A percentile compares a stretch with the other conserved stretches of the same genome.
phyloP scores from a whole-genome alignment of 208 protist species.

The Leishmania amazonensis region DNA sequence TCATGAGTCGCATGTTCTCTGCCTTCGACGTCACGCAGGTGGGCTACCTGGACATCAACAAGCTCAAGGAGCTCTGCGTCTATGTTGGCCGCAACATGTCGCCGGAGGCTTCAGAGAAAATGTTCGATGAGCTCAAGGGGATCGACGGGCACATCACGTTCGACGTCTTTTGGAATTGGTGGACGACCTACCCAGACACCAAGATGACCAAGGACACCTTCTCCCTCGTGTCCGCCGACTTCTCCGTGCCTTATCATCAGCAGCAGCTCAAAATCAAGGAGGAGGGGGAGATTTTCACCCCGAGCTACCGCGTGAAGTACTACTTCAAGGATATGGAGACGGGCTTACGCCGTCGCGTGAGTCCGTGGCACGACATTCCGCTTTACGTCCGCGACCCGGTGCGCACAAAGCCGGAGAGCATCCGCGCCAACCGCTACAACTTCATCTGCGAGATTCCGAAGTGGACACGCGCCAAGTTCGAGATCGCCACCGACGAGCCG shows the following conservation, averaged over 20 bases:
- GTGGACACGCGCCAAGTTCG: slow-evolving; percentile 96
- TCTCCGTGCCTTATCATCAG: slow-evolving; percentile 89
- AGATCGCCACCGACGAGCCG: slow-evolving; percentile 94
- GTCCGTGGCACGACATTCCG: slow-evolving; percentile 94
- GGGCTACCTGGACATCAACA: slow-evolving; percentile 62
- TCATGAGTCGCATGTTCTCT: slow-evolving; percentile 90
- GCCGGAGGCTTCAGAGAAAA: slow-evolving; percentile 42
- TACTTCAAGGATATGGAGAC: slow-evolving; percentile 91
- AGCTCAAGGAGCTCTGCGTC: slow-evolving; percentile 79
- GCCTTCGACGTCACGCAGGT: slow-evolving; percentile 87
- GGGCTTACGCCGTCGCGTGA: slow-evolving; percentile 70
- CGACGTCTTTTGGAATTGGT: slow-evolving; percentile 89
- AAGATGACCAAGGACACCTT: slow-evolving; percentile 65
- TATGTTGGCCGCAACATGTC: slow-evolving; percentile 70
- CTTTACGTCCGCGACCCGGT: slow-evolving; percentile 87
- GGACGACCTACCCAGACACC: slow-evolving; percentile 55
- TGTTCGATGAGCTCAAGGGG: slow-evolving; percentile 64
- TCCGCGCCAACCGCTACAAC: slow-evolving; percentile 89
- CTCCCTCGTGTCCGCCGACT: slow-evolving; percentile 86
- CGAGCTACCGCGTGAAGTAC: slow-evolving; percentile 92
- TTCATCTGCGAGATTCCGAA: slow-evolving; percentile 95
- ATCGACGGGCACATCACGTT: slow-evolving; percentile 76
- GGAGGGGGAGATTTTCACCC: slow-evolving; percentile 87
- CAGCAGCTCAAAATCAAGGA: slow-evolving; percentile 88
- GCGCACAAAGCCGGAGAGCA: slow-evolving; percentile 81